Evolutionary conservation across 2,329 filamentous ascomycete species (phyloP).

Genomic region (Ophiosphaerella korrae): DNA sequence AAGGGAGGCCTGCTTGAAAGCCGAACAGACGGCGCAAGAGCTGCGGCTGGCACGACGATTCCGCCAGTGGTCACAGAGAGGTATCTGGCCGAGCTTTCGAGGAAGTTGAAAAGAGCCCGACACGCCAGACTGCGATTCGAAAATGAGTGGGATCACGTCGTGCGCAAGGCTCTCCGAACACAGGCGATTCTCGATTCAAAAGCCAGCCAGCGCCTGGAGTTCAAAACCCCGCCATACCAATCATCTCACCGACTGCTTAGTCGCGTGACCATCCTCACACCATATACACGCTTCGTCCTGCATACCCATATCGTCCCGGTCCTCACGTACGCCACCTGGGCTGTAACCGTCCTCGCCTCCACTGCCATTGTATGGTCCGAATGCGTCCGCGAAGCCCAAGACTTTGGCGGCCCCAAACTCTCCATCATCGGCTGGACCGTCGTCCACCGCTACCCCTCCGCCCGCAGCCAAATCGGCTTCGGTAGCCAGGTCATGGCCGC

Average conservation of each 20-base stretch:
- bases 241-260: constrained; percentile 51
- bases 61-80: constrained; percentile 90
- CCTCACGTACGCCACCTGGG: constrained; percentile 67
- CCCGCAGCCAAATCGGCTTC: constrained; percentile 78
- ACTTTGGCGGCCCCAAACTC: constrained; percentile 63
- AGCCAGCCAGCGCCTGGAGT: constrained; percentile 79
- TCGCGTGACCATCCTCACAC: constrained; percentile 67
- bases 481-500: constrained; percentile 84
- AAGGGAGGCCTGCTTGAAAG: constrained; percentile 71
- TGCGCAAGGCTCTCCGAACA: constrained; percentile 73
- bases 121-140: constrained; percentile 83
- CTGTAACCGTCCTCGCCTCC: constrained; percentile 74
- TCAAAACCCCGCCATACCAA: constrained; percentile 61
- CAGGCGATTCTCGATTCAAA: constrained; percentile 85
- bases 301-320: constrained; percentile 76
- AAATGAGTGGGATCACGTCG: constrained; percentile 82
- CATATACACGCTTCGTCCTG: constrained; percentile 79
- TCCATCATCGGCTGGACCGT: constrained; percentile 73
- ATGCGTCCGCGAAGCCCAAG: constrained; percentile 75
- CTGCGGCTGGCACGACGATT: constrained; percentile 53
- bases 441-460: constrained; percentile 74
- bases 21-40: constrained; percentile 41
- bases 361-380: constrained; percentile 91
- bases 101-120: constrained; percentile 78
- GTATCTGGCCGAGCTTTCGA: constrained; percentile 87